Base-by-base conservation (phyloP, 1,139 yeast species). In the Scheffersomyces segobiensis region DNA sequence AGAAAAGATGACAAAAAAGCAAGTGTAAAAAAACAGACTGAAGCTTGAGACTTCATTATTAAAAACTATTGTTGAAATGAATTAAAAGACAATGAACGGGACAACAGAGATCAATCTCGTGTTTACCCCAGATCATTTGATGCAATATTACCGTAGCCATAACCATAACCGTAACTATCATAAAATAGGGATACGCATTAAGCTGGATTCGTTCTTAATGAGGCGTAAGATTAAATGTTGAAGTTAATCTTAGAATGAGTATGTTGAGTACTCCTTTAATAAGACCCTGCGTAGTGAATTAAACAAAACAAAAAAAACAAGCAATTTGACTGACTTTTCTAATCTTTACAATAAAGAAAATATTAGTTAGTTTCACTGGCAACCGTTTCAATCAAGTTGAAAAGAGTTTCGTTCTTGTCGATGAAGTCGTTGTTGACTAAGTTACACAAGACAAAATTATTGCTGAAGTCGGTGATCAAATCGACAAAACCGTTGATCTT, bases 381-480 rank as follows among this genome's bases (percentile, higher is more conserved):
- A 49, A 54, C 42, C 26, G 70, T 75, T 32, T 74, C 70, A 57
- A 77, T 74, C 60, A 77, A 68, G 20, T 55, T 63, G 68, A 86
- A 86, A 63, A 86, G 82, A 59, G 82, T 79, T 48, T 78, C 77
- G 62, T 83, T 76, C 64, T 76, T 77, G 65, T 81, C 77, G 68
- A 82, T 74, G 62, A 88, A 95, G 70, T 93, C 93, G 71, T 95
- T 95, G 76, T 93, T 96, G 60, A 95, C 98, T 70, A 95, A 85
- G 74, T 93, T 93, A 67, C 96, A 89, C 68, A 95, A 82, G 53
- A 87, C 87, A 78, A 86, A 93, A 53, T 85, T 82, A 55, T 85
- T 77, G 59, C 86, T 81, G 57, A 92, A 72, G 2, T 71, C 66
- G 47, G 77, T 67, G 63, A 93, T 75, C 57, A 91, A 80, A 7